These are phyloP conservation scores for Bryoglossum gracile DNA, from an alignment of 495 filamentous ascomycete species.

Conservation along the genomic window DNA sequence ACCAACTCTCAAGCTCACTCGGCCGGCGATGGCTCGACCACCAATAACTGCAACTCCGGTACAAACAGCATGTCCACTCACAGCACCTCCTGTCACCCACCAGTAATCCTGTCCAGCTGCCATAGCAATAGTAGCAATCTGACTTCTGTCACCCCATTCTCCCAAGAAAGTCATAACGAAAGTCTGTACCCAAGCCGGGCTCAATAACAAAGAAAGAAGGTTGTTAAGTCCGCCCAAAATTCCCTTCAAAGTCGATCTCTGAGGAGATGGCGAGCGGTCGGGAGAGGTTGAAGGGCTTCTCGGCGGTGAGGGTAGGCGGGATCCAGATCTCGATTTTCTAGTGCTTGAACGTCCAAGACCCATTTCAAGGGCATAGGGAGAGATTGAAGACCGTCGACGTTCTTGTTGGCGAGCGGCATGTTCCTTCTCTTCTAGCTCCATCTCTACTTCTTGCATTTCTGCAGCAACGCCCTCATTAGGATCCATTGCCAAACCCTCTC, in stretches of 20 bases:
- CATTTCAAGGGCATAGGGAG: conserved; percentile 59
- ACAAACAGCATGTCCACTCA: conserved; percentile 80
- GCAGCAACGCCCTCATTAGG: conserved; percentile 82
- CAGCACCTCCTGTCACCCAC: conserved; percentile 93
- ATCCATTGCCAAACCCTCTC: conserved; percentile 82
- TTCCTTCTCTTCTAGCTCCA: conserved; percentile 93
- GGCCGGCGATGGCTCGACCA: conserved; percentile 83
- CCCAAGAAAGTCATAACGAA: conserved; percentile 98
- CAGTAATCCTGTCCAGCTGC: conserved; percentile 97
- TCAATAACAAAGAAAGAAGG: conserved; percentile 77
- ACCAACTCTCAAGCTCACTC: conserved; percentile 95
- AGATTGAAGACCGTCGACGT: conserved; percentile 46
- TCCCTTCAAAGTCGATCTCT: conserved; percentile 29
- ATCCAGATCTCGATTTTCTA: conserved; percentile 52
- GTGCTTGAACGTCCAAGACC: conserved; percentile 37
- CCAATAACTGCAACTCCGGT: conserved; percentile 92
- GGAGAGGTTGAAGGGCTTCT: conserved; percentile 54
- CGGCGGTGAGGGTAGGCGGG: conserved; percentile 51
- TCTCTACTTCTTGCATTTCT: conserved; percentile 95
- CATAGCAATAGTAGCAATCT: conserved; percentile 99
- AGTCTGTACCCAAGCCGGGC: conserved; percentile 96
- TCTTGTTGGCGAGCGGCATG: conserved; percentile 51
- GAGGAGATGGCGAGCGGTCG: conserved; percentile 37
- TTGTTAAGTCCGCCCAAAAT: conserved; percentile 64
- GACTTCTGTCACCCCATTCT: conserved; percentile 95